Conservation (phyloP, 176 grass and related monocot species). For the Neostapfia colusana region DNA sequence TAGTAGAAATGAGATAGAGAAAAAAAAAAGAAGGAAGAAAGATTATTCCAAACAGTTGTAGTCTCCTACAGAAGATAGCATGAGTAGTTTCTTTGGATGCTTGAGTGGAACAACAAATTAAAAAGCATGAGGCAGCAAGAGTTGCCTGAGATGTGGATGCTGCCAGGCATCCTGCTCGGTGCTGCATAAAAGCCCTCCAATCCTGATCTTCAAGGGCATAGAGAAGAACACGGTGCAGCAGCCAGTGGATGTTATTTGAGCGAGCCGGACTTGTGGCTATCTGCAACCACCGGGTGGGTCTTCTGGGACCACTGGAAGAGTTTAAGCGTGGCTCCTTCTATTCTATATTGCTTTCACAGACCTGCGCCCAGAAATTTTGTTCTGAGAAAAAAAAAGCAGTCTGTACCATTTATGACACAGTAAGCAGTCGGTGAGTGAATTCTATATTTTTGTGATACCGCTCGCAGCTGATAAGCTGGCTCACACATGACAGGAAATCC, state of each 20-base stretch:
- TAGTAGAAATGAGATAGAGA: background rate
- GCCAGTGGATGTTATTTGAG: conserved; percentile 32
- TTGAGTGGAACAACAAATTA: background rate
- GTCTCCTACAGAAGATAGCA: conserved; percentile 7
- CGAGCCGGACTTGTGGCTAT: conserved; percentile 37
- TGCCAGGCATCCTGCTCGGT: conserved; percentile 43
- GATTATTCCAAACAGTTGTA: background rate
- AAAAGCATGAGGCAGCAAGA: background rate
- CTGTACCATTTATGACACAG: background rate
- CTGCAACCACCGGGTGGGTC: conserved; percentile 3
- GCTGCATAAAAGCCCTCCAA: conserved; percentile 38
- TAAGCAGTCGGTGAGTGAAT: background rate
- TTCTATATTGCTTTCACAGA: conserved; percentile 9
- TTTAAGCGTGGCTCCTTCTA: conserved; percentile 20
- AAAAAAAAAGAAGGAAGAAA: background rate
- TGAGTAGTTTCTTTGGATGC: background rate
- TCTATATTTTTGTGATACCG: background rate
- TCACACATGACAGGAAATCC: background rate
- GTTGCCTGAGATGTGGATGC: conserved; percentile 46
- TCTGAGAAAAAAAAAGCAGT: background rate
- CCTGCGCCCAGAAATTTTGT: background rate
- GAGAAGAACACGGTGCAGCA: background rate
- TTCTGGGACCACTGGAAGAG: conserved; percentile 32
- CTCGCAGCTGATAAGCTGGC: background rate
- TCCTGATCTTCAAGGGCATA: conserved; percentile 33